phyloP scores from a whole-genome alignment of 2,329 filamentous ascomycete species.

The Acephala macrosclerotiorum region DNA sequence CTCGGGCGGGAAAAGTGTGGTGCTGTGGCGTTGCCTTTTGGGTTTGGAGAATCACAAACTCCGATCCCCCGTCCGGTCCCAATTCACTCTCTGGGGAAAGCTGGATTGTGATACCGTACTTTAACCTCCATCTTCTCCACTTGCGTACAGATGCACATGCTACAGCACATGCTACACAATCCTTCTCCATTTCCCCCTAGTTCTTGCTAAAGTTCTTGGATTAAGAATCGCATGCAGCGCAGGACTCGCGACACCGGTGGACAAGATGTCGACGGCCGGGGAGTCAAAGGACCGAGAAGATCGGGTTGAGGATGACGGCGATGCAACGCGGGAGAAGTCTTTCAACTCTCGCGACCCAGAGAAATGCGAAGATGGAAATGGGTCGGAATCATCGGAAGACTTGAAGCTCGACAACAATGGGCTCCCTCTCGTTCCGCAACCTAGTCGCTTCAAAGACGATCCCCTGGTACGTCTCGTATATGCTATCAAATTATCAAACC shows the following conservation, averaged over 20 bases:
- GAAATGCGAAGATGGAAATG: slow-evolving; percentile 18
- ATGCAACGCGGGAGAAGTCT: neutral
- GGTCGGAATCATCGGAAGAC: slow-evolving; percentile 10
- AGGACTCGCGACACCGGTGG: neutral
- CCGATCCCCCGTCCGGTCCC: neutral
- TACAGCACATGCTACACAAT: neutral
- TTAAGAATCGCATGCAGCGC: neutral
- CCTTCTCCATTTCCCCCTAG: neutral
- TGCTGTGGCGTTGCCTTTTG: neutral
- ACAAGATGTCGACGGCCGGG: neutral
- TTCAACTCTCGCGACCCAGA: slow-evolving; percentile 7
- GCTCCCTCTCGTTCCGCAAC: slow-evolving; percentile 41
- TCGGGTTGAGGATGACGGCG: neutral
- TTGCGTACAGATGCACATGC: neutral
- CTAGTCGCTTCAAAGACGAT: slow-evolving; percentile 42
- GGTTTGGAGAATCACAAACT: neutral
- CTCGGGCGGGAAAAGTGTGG: neutral
- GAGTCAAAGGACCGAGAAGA: neutral
- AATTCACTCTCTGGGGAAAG: slow-evolving; percentile 2
- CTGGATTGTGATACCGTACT: neutral
- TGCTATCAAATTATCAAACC: neutral
- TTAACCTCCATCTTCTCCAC: neutral
- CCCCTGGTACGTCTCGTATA: slow-evolving; percentile 36
- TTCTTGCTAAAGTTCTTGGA: neutral
- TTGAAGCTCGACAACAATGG: slow-evolving; percentile 36